Percentiles rank a stretch among this genome's conserved stretches.
Evolutionary conservation across 257 asterid species (phyloP).

Genomic region (Cynanchum wilfordii): DNA sequence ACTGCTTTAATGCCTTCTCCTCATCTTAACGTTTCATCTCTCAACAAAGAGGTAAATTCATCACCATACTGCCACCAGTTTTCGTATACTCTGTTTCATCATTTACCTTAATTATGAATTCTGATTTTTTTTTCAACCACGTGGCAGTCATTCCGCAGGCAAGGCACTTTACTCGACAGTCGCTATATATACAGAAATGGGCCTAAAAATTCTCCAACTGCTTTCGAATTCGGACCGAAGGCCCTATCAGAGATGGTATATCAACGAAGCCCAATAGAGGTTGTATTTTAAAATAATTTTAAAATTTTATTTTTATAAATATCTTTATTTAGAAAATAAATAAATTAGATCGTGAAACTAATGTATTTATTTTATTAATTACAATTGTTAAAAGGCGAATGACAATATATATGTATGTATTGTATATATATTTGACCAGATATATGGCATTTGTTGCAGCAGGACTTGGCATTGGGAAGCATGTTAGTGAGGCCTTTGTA

Average conservation of each 20-base stretch:
- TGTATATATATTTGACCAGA: no score
- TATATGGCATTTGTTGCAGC: not conserved
- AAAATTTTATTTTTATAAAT: no score
- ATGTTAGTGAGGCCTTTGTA: slow-evolving; percentile 20
- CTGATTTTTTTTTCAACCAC: no score
- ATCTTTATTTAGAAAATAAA: no score
- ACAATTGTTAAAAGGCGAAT: no score
- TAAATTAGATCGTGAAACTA: no score
- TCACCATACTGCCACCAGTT: not conserved
- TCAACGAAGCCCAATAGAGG: slow-evolving; percentile 28
- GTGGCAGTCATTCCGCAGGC: not conserved
- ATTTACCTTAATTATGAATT: no score
- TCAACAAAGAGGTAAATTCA: slow-evolving; percentile 19
- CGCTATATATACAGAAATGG: slow-evolving; percentile 14
- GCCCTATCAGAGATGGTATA: slow-evolving; percentile 15
- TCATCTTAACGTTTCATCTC: slow-evolving; percentile 7
- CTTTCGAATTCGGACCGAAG: slow-evolving; percentile 19
- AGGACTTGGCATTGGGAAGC: slow-evolving; percentile 36
- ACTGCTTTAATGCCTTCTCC: slow-evolving; percentile 31
- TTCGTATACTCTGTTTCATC: not conserved
- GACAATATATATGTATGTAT: no score
- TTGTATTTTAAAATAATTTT: no score
- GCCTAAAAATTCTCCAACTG: slow-evolving; percentile 25
- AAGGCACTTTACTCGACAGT: slow-evolving; percentile 15
- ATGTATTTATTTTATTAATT: no score